Conservation (phyloP, 768 basidiomycete species). For the Trametes elegans region DNA sequence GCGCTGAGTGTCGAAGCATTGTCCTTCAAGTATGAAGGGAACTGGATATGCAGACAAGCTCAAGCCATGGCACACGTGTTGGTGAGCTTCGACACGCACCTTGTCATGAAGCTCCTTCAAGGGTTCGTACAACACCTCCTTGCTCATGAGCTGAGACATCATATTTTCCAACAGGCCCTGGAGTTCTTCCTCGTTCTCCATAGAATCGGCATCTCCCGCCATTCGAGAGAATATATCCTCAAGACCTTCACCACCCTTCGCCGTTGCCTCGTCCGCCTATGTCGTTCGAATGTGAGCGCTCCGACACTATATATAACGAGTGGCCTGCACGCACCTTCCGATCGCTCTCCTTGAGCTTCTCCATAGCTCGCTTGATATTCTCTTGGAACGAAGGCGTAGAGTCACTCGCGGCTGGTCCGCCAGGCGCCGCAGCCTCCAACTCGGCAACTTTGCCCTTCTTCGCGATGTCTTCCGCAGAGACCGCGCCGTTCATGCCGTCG, state of each 20-base stretch:
- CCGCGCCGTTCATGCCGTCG: conserved; percentile 52
- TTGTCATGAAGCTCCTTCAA: conserved; percentile 75
- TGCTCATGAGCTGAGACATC: conserved; percentile 80
- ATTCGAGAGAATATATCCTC: conserved; percentile 54
- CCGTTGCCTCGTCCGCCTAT: conserved; percentile 27
- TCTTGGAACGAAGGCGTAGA: conserved; percentile 57
- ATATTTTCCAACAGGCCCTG: conserved; percentile 73
- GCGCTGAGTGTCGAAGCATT: conserved; percentile 51
- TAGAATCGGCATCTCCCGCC: conserved; percentile 31
- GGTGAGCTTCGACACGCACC: conserved; percentile 36
- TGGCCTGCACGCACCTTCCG: conserved; percentile 2
- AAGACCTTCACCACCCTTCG: conserved; percentile 41
- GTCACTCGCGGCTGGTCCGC: background rate
- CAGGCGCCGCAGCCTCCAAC: conserved; percentile 18
- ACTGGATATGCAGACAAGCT: conserved; percentile 42
- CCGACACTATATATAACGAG: too few species aligned
- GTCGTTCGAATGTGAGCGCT: too few species aligned
- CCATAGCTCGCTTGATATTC: conserved; percentile 69
- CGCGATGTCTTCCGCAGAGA: conserved; percentile 14
- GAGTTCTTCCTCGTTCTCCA: conserved; percentile 44
- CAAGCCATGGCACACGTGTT: background rate
- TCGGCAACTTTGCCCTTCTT: conserved; percentile 17
- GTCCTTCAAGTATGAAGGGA: conserved; percentile 69
- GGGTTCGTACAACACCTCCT: conserved; percentile 84
- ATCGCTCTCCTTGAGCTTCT: conserved; percentile 70